Percentiles rank a stretch among this genome's conserved stretches.
phyloP scores from a whole-genome alignment of 768 basidiomycete species.

The Termitomyces sp. region DNA sequence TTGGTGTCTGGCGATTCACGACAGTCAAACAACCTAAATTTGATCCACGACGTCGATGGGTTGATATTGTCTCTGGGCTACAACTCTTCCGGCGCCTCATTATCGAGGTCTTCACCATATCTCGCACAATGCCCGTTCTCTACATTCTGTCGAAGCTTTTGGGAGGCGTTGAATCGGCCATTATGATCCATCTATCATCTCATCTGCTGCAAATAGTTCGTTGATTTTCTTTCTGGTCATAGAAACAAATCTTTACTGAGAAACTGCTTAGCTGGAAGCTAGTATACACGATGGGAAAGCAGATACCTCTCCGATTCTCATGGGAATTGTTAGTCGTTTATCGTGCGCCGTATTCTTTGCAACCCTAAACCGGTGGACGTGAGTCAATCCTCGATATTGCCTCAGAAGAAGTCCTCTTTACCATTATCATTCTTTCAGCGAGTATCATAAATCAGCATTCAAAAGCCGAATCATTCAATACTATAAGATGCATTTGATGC shows the following conservation, averaged over 20 bases:
- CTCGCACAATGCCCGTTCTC: constrained; percentile 17
- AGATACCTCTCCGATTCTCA: constrained; percentile 14
- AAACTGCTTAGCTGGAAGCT: constrained; percentile 16
- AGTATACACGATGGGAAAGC: constrained; percentile 16
- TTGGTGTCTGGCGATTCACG: constrained; percentile 18
- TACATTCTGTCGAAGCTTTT: constrained; percentile 21
- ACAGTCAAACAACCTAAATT: constrained; percentile 5
- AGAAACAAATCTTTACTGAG: neutral
- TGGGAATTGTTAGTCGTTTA: constrained; percentile 16
- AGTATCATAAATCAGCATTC: constrained; percentile 8
- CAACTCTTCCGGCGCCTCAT: constrained; percentile 19
- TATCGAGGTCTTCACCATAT: constrained; percentile 19
- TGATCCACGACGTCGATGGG: constrained; percentile 5
- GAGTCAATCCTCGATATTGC: neutral
- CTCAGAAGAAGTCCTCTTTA: neutral
- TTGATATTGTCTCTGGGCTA: constrained; percentile 7
- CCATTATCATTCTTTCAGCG: constrained; percentile 5
- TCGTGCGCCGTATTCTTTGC: constrained; percentile 16
- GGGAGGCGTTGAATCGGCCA: constrained; percentile 19
- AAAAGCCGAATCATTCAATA: constrained; percentile 16
- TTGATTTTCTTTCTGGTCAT: neutral
- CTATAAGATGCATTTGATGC: constrained; percentile 26
- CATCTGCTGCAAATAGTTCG: constrained; percentile 19
- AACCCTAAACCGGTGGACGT: constrained; percentile 21
- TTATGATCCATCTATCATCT: constrained; percentile 23